Evolutionary conservation across 2,329 filamentous ascomycete genomes (phyloP).

Genomic region (Clonostachys rosea): DNA sequence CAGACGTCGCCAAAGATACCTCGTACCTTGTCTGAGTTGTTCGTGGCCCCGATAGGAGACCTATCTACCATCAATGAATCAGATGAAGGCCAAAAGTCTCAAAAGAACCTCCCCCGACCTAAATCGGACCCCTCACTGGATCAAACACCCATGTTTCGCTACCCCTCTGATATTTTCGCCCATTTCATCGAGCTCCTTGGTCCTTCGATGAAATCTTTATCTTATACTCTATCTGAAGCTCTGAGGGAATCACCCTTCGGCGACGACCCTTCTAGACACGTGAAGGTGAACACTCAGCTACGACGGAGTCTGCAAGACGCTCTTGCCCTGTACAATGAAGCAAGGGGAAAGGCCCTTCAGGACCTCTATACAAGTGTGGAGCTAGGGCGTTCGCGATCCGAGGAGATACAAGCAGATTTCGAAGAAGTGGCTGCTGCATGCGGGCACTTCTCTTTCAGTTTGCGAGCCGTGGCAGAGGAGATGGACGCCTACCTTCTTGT

Average conservation of each 20-base stretch:
- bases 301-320: slow-evolving; percentile 77
- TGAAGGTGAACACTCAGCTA: slow-evolving; percentile 76
- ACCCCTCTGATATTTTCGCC: slow-evolving; percentile 82
- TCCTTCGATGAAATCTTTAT: slow-evolving; percentile 94
- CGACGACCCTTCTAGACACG: slow-evolving; percentile 58
- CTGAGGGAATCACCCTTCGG: slow-evolving; percentile 84
- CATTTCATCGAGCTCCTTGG: slow-evolving; percentile 86
- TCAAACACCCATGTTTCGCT: slow-evolving; percentile 36
- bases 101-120: slow-evolving; percentile 26
- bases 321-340: slow-evolving; percentile 70
- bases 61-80: slow-evolving; percentile 62
- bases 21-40: slow-evolving; percentile 18
- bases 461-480: slow-evolving; percentile 88
- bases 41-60: slow-evolving; percentile 32
- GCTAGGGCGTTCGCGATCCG: slow-evolving; percentile 60
- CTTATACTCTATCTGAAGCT: slow-evolving; percentile 83
- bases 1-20: slow-evolving; percentile 13
- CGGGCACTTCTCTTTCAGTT: slow-evolving; percentile 89
- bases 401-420: slow-evolving; percentile 83
- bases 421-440: slow-evolving; percentile 98
- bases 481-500: slow-evolving; percentile 79
- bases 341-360: slow-evolving; percentile 70
- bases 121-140: slow-evolving; percentile 21
- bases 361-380: slow-evolving; percentile 79
- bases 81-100: slow-evolving; percentile 46